Base-by-base conservation (phyloP, 306 rosid species). In the Cicer judaicum region DNA sequence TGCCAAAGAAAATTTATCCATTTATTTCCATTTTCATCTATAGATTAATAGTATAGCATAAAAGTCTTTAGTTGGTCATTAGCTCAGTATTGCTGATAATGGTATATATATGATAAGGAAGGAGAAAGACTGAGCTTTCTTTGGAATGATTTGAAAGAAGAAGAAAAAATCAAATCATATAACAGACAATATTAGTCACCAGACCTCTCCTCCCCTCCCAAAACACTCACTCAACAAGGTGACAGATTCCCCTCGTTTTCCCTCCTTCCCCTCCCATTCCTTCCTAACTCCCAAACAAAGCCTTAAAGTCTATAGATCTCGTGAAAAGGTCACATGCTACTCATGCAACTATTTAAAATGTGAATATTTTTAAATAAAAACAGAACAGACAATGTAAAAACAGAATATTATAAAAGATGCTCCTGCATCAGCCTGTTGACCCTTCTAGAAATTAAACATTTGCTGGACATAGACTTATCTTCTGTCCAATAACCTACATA, bases 351-450 rank as follows among this genome's bases (percentile, higher is more conserved):
- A 14, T 14, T 50, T 9, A 15, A 15, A 8, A 50, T 8, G 18
- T 54, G 11, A 2, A 16, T 44, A 71, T 18, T 39, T 70, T 70
- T 2, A 52, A 9, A 53, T 40, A 44, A 55, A 54, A 55, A 71
- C 53, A 54, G 16, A 39, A 16, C 41, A 41, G 53, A 40, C 21
- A 18, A 8, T 39, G 16, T 46, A 44, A 73, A 44, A 59, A 47
- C 43, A 44, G 21, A 41, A n/a, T 61, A 43, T 34, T 13, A 19
- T 16, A 6, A 59, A 61, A 29, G 70, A 29, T 42, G 38, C 16
- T 15, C 56, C 29, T 7, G 49, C 64, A 70, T 15, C 64, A 70
- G 40, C 44, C 47, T 36, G 16, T 73, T 73, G 69, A 46, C 38
- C 50, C 10, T 15, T 73, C 48, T 29, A 29, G 39, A 60, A 46